A percentile compares a stretch with the other conserved stretches of the same genome.
Evolutionary conservation across 768 basidiomycete species (phyloP).

Genomic region (Naganishia vishniacii): DNA sequence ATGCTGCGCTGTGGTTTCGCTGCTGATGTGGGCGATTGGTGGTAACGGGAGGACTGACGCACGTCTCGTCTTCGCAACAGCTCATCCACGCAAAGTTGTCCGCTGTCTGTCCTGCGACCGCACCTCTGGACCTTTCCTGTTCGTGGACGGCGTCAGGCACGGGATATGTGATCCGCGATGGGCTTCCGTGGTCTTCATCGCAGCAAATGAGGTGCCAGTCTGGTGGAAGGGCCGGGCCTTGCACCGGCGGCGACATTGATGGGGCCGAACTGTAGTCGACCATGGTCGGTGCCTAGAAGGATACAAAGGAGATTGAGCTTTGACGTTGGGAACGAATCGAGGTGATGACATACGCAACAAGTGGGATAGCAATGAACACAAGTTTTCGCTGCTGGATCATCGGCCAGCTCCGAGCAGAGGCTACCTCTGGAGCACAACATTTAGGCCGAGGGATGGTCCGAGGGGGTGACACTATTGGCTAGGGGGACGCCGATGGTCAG

Average conservation of each 20-base stretch:
- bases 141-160: background rate
- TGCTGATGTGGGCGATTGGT: background rate
- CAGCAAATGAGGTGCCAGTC: slow-evolving; percentile 28
- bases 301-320: background rate
- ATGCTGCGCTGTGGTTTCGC: too few species aligned
- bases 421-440: slow-evolving; percentile 12
- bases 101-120: background rate
- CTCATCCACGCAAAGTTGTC: slow-evolving; percentile 13
- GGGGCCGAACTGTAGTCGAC: background rate
- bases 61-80: slow-evolving; percentile 22
- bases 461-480: background rate
- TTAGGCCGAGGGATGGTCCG: background rate
- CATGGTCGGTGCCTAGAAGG: background rate
- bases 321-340: background rate
- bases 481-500: background rate
- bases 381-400: background rate
- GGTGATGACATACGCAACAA: background rate
- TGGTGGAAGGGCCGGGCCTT: slow-evolving; percentile 1
- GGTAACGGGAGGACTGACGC: slow-evolving; percentile 6
- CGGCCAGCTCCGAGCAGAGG: slow-evolving; percentile 11
- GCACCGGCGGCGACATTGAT: background rate
- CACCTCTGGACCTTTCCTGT: background rate
- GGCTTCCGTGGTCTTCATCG: slow-evolving; percentile 25
- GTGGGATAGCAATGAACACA: slow-evolving; percentile 11
- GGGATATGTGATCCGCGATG: background rate